A percentile compares a stretch with the other conserved stretches of the same genome.
Evolutionary conservation across 2,329 filamentous ascomycete species (phyloP).

Genomic region (Sclerotinia glacialis): DNA sequence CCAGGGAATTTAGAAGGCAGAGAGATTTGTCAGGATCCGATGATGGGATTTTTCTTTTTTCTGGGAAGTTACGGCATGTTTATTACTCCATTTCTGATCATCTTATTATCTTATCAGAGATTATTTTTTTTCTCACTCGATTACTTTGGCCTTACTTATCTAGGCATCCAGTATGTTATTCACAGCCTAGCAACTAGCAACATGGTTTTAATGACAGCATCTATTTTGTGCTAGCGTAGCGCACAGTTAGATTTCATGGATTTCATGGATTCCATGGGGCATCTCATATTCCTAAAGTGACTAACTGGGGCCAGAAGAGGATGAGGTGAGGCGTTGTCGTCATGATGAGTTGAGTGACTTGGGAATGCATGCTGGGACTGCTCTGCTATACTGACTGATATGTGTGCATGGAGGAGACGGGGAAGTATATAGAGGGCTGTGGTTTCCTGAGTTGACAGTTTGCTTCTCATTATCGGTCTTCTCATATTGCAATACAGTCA

Average conservation of each 20-base stretch:
- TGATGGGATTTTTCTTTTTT: neutral
- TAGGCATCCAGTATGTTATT: neutral
- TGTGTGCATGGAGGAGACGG: neutral
- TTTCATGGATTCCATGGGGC: too few species aligned
- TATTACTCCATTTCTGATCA: constrained; percentile 3
- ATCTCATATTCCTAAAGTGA: neutral
- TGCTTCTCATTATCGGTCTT: constrained; percentile 4
- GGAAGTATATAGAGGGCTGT: constrained; percentile 16
- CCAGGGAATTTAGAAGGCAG: neutral
- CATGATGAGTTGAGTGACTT: constrained; percentile 4
- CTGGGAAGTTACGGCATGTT: neutral
- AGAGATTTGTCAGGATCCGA: constrained; percentile 20
- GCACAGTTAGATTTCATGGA: too few species aligned
- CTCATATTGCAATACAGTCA: neutral
- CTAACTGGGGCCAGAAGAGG: constrained; percentile 12
- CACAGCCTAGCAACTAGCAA: neutral
- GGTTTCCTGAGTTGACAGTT: constrained; percentile 4
- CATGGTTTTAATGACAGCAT: neutral
- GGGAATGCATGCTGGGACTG: neutral
- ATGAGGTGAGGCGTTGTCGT: constrained; percentile 23
- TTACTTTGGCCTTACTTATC: constrained; percentile 1
- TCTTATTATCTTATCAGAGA: too few species aligned
- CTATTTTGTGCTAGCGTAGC: neutral
- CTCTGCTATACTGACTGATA: neutral
- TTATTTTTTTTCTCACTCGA: neutral